Percentiles rank a stretch among this genome's conserved stretches.
Conservation (phyloP, 2,329 filamentous ascomycete species). For the Domatiomyces globalis region DNA sequence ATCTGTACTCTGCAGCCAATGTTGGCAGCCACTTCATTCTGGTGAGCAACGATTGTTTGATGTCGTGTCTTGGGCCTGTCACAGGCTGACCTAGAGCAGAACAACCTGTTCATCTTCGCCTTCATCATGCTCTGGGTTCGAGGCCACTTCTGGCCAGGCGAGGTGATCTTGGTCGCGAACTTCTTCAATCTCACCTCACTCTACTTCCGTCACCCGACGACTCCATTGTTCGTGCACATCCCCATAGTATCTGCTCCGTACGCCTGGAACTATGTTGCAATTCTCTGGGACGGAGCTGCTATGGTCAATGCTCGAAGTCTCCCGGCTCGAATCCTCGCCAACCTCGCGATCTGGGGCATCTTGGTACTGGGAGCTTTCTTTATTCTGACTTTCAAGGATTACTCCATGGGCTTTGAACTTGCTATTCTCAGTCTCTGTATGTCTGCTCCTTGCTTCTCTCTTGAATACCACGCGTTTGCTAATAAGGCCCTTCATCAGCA, state of each 20-base stretch:
- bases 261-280: constrained; percentile 71
- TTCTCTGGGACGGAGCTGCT: constrained; percentile 82
- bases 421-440: constrained; percentile 57
- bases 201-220: constrained; percentile 65
- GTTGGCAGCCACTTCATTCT: constrained; percentile 74
- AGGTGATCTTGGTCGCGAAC: constrained; percentile 64
- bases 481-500: constrained; percentile 23
- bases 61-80: neutral
- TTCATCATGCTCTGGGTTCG: constrained; percentile 76
- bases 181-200: constrained; percentile 64
- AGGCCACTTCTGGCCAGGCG: constrained; percentile 58
- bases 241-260: constrained; percentile 63
- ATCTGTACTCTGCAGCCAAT: constrained; percentile 56
- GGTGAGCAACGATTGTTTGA: constrained; percentile 6
- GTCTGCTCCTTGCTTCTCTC: constrained; percentile 15
- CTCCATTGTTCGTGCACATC: constrained; percentile 60
- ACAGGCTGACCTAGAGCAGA: constrained; percentile 21
- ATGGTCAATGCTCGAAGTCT: constrained; percentile 56
- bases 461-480: constrained; percentile 1
- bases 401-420: constrained; percentile 65
- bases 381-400: constrained; percentile 57
- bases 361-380: constrained; percentile 65
- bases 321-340: constrained; percentile 64
- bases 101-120: constrained; percentile 69
- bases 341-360: constrained; percentile 77